These are phyloP conservation scores for Combretum micranthum DNA, from an alignment of 345 rosid species.

Conservation along the genomic window DNA sequence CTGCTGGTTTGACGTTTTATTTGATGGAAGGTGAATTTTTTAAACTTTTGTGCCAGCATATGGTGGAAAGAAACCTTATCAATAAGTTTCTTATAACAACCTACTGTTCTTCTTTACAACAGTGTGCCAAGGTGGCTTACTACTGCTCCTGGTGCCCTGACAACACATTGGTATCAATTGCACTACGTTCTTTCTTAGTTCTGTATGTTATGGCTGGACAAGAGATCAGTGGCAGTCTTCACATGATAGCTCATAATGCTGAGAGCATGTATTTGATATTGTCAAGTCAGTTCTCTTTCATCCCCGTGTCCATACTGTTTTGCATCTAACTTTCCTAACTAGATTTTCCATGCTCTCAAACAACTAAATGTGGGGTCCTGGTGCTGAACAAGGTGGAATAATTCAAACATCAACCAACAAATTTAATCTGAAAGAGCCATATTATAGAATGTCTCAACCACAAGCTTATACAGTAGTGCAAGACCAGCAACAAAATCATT, in stretches of 20 bases:
- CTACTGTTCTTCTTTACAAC: constrained; percentile 35
- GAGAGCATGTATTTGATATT: constrained; percentile 82
- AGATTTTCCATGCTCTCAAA: constrained; percentile 1
- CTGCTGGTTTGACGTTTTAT: constrained; percentile 96
- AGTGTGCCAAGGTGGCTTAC: constrained; percentile 93
- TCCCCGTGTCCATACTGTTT: constrained; percentile 1
- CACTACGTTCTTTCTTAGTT: constrained; percentile 89
- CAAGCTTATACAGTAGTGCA: constrained; percentile 62
- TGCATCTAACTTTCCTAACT: constrained; percentile 8
- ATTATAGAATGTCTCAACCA: constrained; percentile 96
- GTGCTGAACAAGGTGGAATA: constrained; percentile 91
- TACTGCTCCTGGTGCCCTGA: constrained; percentile 96
- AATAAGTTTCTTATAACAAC: not conserved
- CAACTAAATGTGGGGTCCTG: constrained; percentile 99
- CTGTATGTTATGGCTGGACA: constrained; percentile 96
- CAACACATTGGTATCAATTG: constrained; percentile 97
- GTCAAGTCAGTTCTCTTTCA: constrained; percentile 44
- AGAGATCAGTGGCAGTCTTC: constrained; percentile 83
- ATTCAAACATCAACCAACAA: constrained; percentile 88
- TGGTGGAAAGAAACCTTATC: not conserved
- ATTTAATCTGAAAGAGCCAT: constrained; percentile 90
- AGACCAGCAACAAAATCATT: constrained; percentile 72
- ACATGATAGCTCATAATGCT: constrained; percentile 79
- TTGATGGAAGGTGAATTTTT: constrained; percentile 75
- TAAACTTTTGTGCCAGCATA: not conserved